Evolutionary conservation across 78 protist species (phyloP), one percentile per base, ranked within the genome.

Genomic region (Monocercomonoides exilis): DNA sequence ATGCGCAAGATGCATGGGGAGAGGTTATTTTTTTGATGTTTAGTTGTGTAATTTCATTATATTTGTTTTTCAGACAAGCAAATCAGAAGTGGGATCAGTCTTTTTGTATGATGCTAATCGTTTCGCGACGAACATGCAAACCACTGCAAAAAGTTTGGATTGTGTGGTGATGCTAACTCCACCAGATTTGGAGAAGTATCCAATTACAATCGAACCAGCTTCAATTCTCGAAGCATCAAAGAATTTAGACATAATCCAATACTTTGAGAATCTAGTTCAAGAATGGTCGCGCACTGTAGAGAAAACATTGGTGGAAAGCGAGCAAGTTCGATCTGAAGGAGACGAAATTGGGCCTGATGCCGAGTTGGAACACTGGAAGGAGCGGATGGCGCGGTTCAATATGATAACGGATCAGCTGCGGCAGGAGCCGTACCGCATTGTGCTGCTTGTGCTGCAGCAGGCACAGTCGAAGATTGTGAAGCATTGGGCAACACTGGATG

Each of bases 331-430:
- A 46, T 2, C 1, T 38, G 90, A 84, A 64, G 44, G 46, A 1
- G 93, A 91, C 29, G 85, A 87, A 38, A 77, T 80, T 1, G 93
- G 95, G 46, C 95, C 95, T 2, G 29, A 64, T 6, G 84, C 93
- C 5, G 95, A 93, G 92, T 82, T 93, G 32, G 90, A 87, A 33
- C 85, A 44, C 85, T 93, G 95, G 95, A 89, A 87, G 38, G 34
- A 0, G 1, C 91, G 92, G 0, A 89, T 91, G 89, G 93, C 91
- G 63, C 87, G 86, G 90, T 90, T 91, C 89, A 90, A 91, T 81
- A 1, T 44, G 42, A 63, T 91, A 64, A 89, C 87, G 29, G 87
- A 85, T 79, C 94, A 92, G 82, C 87, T 90, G 33, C 86, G 85
- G 77, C 3, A 6, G 4, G 21, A 38, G n/a, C 54, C 0, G 11